Conservation (phyloP, 208 protist genomes). For the Balamuthia mandrillaris region DNA sequence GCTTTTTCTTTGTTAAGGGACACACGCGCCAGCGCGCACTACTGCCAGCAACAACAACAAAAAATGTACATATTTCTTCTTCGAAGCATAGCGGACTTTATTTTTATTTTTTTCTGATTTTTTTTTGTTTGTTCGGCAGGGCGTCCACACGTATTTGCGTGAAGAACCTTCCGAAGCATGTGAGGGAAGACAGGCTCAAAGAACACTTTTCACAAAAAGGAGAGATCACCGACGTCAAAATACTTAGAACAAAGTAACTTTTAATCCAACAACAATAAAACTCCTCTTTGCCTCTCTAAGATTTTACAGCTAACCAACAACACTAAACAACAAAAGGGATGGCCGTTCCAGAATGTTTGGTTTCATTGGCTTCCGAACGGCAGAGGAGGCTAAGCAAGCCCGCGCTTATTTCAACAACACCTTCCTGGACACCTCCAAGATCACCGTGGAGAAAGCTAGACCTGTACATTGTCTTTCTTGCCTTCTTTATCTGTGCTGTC, state of each 20-base stretch:
- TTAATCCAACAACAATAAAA: background rate
- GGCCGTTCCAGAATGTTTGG: conserved; percentile 85
- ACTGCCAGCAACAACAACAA: too few relatives aligned
- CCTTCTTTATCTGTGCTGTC: background rate
- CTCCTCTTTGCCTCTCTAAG: background rate
- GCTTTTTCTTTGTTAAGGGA: too few relatives aligned
- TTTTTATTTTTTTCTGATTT: too few relatives aligned
- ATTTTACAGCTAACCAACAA: background rate
- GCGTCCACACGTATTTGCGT: conserved; percentile 87
- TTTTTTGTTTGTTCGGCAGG: too few relatives aligned
- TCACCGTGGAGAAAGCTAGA: conserved; percentile 74
- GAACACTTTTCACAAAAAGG: conserved; percentile 79
- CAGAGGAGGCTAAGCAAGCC: conserved; percentile 80
- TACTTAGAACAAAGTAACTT: conserved; percentile 56
- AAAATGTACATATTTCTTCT: too few relatives aligned
- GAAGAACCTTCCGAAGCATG: conserved; percentile 88
- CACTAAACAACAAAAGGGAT: conserved; percentile 2
- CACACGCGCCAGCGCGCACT: too few relatives aligned
- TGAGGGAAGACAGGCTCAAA: conserved; percentile 84
- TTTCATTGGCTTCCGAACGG: conserved; percentile 90
- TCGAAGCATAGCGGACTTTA: too few relatives aligned
- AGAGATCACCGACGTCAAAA: conserved; percentile 79
- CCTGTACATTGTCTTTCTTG: background rate
- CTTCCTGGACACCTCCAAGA: conserved; percentile 88
- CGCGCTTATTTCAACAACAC: conserved; percentile 85